Evolutionary conservation across 2,329 filamentous ascomycete species (phyloP), one percentile per base, ranked within the genome.

Genomic region (Alternaria sp.): DNA sequence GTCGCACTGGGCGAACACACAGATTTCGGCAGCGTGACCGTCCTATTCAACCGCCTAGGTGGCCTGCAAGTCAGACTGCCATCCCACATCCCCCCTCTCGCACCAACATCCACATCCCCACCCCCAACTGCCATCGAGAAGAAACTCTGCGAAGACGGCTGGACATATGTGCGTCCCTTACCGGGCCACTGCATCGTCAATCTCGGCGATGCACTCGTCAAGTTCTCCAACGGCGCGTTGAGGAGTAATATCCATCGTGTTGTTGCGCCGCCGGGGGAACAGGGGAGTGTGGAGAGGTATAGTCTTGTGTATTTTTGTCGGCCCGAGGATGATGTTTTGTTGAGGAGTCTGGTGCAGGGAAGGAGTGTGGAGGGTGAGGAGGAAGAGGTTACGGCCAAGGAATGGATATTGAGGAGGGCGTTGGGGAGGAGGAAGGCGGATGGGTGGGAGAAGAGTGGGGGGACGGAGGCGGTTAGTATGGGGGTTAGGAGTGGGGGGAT

Each of bases 41-140:
- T 88, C 6, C 80, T 88, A 2, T 87, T 88, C 75, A 88, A 87
- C 74, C 81, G 84, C 0, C 73, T 88, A 3, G 86, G 86, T 0
- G 86, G 86, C 0, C 78, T 88, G 8, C 86, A 88, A 69, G 83
- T 88, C 4, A 77, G 84, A 4, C 80, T 83, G 0, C 84, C 84
- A 0, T 75, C 75, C 0, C 67, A 69, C 5, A 78, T 76, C 21
- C 8, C 47, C 1, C 45, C 61, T 3, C 41, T 46, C 4, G 11
- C 45, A n/a, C 60, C 66, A 4, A 11, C 5, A 6, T 63, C 54
- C 3, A 28, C 44, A 0, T 37, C 49, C 33, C 46, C 45, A 2
- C 58, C 47, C 3, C 47, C 58, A 11, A 60, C 55, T 4, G 49
- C 54, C 0, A 50, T 55, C 3, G 71, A 75, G 37, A 50, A 58